Conservation (phyloP, 768 basidiomycete species). For the Lanmaoa pseudosensibilis region DNA sequence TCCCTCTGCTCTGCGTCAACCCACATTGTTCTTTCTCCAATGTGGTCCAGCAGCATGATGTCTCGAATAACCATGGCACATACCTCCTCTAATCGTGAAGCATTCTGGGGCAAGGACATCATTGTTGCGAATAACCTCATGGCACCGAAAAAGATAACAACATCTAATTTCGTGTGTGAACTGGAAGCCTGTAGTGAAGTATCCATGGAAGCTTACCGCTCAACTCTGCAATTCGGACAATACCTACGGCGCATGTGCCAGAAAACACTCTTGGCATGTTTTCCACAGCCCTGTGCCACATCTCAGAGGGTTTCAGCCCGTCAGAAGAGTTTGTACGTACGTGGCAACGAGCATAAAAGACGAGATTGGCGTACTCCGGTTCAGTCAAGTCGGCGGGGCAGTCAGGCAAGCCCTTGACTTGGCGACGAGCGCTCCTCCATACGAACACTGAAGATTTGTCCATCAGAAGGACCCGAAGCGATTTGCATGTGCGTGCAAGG, state of each 20-base stretch:
- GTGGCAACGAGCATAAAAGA: constrained; percentile 31
- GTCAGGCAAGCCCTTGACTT: constrained; percentile 38
- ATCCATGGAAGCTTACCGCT: background rate
- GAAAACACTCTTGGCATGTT: background rate
- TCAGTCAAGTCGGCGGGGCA: constrained; percentile 48
- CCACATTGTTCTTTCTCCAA: background rate
- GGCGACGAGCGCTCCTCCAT: constrained; percentile 29
- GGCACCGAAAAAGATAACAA: background rate
- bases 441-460: constrained; percentile 25
- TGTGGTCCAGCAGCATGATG: background rate
- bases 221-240: constrained; percentile 1
- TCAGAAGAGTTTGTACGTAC: background rate
- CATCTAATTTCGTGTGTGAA: constrained; percentile 3
- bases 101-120: background rate
- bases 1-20: constrained; percentile 13
- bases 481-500: too few species aligned
- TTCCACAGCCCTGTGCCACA: too few species aligned
- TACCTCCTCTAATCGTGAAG: background rate
- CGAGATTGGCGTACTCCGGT: constrained; percentile 45
- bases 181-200: background rate
- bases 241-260: constrained; percentile 19
- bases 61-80: background rate
- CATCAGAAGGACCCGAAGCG: too few species aligned
- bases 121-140: background rate
- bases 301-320: background rate